Percentiles rank a stretch among this genome's conserved stretches.
These are phyloP conservation scores for Debaryomyces coudertii DNA, from an alignment of 1,139 yeast genomes.

Conservation along the genomic window DNA sequence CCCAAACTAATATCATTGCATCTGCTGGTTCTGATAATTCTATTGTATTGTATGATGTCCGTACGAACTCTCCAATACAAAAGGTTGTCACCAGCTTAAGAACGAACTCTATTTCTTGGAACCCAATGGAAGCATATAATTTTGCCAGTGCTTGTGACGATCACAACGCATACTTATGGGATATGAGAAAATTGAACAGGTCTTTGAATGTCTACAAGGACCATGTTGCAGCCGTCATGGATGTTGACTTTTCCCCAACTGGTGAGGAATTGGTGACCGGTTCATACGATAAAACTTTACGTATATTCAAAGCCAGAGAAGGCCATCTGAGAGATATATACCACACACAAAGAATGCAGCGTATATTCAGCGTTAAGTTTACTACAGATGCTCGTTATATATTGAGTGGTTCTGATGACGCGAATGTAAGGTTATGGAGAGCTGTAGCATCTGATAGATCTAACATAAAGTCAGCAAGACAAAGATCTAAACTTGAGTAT, in stretches of 20 bases:
- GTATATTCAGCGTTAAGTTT: slow-evolving; percentile 79
- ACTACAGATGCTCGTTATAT: slow-evolving; percentile 89
- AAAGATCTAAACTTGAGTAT: slow-evolving; percentile 83
- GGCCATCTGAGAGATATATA: slow-evolving; percentile 96
- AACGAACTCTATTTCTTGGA: slow-evolving; percentile 90
- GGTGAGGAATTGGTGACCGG: slow-evolving; percentile 97
- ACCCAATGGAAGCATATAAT: slow-evolving; percentile 96
- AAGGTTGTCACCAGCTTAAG: slow-evolving; percentile 82
- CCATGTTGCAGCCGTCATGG: slow-evolving; percentile 95
- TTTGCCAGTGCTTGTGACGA: slow-evolving; percentile 94
- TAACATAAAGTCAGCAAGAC: slow-evolving; percentile 76
- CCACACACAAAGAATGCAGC: slow-evolving; percentile 97
- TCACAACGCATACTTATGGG: slow-evolving; percentile 93
- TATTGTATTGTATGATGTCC: slow-evolving; percentile 82
- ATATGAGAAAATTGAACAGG: slow-evolving; percentile 85
- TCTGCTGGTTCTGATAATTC: slow-evolving; percentile 93
- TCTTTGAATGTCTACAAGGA: slow-evolving; percentile 88
- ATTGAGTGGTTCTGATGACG: slow-evolving; percentile 92
- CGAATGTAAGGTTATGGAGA: slow-evolving; percentile 93
- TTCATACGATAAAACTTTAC: slow-evolving; percentile 88
- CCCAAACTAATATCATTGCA: slow-evolving; percentile 88
- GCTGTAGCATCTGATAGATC: slow-evolving; percentile 83
- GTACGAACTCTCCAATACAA: slow-evolving; percentile 93
- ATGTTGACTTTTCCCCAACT: slow-evolving; percentile 93
- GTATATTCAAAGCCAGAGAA: slow-evolving; percentile 72